Percentiles rank a stretch among this genome's conserved stretches.
Evolutionary conservation across 305 asterid species (phyloP).

Genomic region (Salvia sclarea): DNA sequence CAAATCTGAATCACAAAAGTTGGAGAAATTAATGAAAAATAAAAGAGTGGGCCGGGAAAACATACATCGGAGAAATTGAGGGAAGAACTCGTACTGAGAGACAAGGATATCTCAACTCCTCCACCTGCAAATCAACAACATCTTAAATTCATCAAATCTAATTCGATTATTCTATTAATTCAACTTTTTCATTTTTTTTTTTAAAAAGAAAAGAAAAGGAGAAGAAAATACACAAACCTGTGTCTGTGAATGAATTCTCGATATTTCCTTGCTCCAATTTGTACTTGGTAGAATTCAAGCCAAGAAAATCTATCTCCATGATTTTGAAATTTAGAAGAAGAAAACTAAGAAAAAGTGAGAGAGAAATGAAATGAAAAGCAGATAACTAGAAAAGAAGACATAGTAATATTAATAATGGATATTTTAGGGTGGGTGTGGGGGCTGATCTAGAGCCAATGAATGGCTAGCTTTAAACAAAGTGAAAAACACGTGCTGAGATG

Average conservation of each 20-base stretch:
- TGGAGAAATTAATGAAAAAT: not conserved
- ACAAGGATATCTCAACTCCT: conserved; percentile 43
- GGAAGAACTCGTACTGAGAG: conserved; percentile 42
- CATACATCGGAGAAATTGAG: conserved; percentile 33
- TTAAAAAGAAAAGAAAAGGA: not conserved
- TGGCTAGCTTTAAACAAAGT: conserved; percentile 39
- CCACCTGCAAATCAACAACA: conserved; percentile 25
- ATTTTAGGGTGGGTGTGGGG: conserved; percentile 21
- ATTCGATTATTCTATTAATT: not conserved
- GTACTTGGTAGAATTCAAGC: conserved; percentile 37
- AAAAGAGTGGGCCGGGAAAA: not conserved
- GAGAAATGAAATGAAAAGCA: not conserved
- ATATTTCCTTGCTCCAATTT: not conserved
- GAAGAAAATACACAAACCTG: too few species aligned
- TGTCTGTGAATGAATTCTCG: conserved; percentile 21
- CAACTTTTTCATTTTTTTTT: not conserved
- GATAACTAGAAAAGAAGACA: not conserved
- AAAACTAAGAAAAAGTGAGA: not conserved
- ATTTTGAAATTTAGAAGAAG: not conserved
- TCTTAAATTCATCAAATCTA: not conserved
- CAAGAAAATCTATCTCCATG: conserved; percentile 56
- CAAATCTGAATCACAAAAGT: not conserved
- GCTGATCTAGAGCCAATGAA: conserved; percentile 27
- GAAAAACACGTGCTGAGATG: conserved; percentile 50
- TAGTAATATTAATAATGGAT: conserved; percentile 15